A percentile compares a stretch with the other conserved stretches of the same genome.
Conservation (phyloP, 805 yeast species). For the Monosporozyma solicola region DNA sequence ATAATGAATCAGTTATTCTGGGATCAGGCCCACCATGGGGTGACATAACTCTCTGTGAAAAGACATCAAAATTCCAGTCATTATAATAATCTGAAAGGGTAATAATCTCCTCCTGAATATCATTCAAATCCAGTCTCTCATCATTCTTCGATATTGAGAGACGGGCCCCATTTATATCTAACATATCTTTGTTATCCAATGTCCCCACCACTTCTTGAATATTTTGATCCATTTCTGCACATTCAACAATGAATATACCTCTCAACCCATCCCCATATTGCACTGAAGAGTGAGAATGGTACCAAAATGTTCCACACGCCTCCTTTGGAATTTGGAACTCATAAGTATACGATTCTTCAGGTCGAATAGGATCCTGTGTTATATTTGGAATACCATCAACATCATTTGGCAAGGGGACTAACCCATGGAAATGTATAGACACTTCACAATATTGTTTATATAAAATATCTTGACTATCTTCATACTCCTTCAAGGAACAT, state of each 20-base stretch:
- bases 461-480: conserved; percentile 10
- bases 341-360: conserved; percentile 49
- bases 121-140: neutral
- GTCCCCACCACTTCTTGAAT: conserved; percentile 21
- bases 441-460: conserved; percentile 21
- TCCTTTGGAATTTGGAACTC: conserved; percentile 35
- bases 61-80: conserved; percentile 32
- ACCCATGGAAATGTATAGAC: conserved; percentile 47
- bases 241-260: conserved; percentile 48
- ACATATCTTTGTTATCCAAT: neutral
- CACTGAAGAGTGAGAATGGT: conserved; percentile 44
- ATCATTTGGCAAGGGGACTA: conserved; percentile 38
- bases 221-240: conserved; percentile 31
- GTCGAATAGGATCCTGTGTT: conserved; percentile 64
- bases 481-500: conserved; percentile 15
- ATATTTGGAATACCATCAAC: conserved; percentile 36
- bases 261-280: conserved; percentile 44
- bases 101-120: conserved; percentile 48
- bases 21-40: conserved; percentile 23
- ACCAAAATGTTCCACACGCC: conserved; percentile 48
- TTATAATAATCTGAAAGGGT: conserved; percentile 60
- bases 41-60: conserved; percentile 19
- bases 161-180: neutral
- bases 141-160: neutral
- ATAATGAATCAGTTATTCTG: conserved; percentile 16